phyloP scores from a whole-genome alignment of 495 filamentous ascomycete species.

The Penicillium macrosclerotiorum region DNA sequence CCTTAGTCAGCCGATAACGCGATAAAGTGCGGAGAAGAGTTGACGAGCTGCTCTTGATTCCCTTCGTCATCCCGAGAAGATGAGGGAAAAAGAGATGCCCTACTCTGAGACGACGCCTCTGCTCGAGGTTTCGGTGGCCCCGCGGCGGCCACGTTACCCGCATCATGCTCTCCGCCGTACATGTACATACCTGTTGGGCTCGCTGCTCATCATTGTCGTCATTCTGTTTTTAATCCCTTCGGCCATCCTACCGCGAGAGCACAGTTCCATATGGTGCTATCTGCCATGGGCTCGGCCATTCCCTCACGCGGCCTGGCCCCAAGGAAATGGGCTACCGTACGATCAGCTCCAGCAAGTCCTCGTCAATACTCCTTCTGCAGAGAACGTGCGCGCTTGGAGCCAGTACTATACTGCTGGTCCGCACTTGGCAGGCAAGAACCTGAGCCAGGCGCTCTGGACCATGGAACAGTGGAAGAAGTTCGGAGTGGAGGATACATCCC shows the following conservation, averaged over 20 bases:
- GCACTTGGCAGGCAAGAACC: conserved; percentile 87
- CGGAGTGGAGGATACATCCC: conserved; percentile 66
- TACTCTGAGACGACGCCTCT: conserved; percentile 43
- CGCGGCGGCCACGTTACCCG: conserved; percentile 59
- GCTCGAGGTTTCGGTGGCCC: conserved; percentile 36
- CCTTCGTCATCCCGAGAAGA: conserved; percentile 19
- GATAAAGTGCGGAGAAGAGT: conserved; percentile 21
- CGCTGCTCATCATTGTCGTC: conserved; percentile 55
- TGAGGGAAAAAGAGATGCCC: conserved; percentile 45
- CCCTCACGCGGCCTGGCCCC: conserved; percentile 40
- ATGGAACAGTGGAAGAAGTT: conserved; percentile 80
- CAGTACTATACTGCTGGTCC: conserved; percentile 85
- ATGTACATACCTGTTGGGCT: conserved; percentile 63
- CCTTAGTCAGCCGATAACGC: conserved; percentile 25
- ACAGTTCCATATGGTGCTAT: conserved; percentile 42
- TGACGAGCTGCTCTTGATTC: conserved; percentile 3
- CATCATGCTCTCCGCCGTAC: conserved; percentile 68
- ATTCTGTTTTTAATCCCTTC: conserved; percentile 60
- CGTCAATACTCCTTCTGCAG: conserved; percentile 64
- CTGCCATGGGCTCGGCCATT: conserved; percentile 40
- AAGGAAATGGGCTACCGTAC: conserved; percentile 55
- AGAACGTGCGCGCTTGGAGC: conserved; percentile 77
- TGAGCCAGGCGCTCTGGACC: conserved; percentile 85
- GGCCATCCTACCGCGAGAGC: conserved; percentile 30
- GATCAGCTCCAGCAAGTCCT: conserved; percentile 70